Evolutionary conservation across 495 filamentous ascomycete species (phyloP).

Genomic region (Amphirosellinia nigrospora): DNA sequence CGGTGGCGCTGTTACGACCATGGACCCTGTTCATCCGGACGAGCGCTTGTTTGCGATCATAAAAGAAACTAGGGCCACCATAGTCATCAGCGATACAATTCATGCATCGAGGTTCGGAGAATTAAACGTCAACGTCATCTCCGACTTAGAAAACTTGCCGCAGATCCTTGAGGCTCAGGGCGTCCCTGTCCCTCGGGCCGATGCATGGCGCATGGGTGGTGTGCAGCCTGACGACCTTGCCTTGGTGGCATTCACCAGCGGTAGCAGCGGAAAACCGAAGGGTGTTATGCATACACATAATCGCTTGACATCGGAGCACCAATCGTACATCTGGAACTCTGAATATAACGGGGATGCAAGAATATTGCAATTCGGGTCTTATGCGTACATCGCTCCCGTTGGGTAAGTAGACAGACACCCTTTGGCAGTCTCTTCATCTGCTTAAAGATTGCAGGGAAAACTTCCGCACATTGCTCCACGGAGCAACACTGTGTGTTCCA

Average conservation of each 20-base stretch:
- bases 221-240: neutral
- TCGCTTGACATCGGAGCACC: conserved; percentile 2
- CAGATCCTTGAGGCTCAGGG: conserved; percentile 3
- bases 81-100: neutral
- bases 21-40: neutral
- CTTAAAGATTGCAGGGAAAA: neutral
- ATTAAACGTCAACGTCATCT: conserved; percentile 1
- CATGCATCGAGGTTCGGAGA: conserved; percentile 3
- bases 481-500: neutral
- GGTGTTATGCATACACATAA: neutral
- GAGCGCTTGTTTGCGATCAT: neutral
- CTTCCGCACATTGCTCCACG: neutral
- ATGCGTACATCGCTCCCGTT: neutral
- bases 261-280: conserved; percentile 1
- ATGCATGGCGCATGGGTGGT: neutral
- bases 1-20: neutral
- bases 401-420: neutral
- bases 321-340: neutral
- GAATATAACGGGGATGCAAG: neutral
- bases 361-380: neutral
- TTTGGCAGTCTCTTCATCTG: neutral
- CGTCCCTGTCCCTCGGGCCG: neutral
- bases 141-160: neutral
- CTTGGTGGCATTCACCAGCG: conserved; percentile 3
- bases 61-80: neutral